A percentile compares a stretch with the other conserved stretches of the same genome.
Evolutionary conservation across 345 rosid species (phyloP).

Genomic region (Xanthoceras sorbifolium): DNA sequence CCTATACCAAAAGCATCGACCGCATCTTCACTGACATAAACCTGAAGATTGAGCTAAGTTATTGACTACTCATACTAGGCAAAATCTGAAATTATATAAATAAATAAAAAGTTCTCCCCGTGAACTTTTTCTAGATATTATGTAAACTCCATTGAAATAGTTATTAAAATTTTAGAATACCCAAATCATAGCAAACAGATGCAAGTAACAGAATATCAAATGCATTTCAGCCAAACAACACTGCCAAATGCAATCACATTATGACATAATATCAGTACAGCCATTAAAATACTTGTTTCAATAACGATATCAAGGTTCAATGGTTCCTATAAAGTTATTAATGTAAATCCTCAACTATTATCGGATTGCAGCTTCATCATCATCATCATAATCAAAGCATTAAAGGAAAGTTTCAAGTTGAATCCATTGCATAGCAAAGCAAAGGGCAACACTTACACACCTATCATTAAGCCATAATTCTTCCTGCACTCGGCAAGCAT

Average conservation of each 20-base stretch:
- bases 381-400: neutral
- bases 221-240: neutral
- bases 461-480: constrained; percentile 57
- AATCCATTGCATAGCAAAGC: constrained; percentile 10
- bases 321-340: constrained; percentile 11
- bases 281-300: neutral
- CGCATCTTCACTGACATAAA: too few species aligned
- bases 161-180: neutral
- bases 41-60: too few species aligned
- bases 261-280: neutral
- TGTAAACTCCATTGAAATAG: too few species aligned
- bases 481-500: constrained; percentile 91
- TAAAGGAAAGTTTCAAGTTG: neutral
- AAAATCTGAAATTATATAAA: too few species aligned
- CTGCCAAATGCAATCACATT: neutral
- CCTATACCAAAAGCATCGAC: too few species aligned
- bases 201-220: neutral
- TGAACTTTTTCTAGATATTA: too few species aligned
- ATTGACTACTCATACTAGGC: too few species aligned
- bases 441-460: constrained; percentile 33
- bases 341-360: constrained; percentile 3
- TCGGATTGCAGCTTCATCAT: constrained; percentile 22
- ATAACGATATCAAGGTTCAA: neutral
- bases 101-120: too few species aligned
- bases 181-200: neutral